A percentile compares a stretch with the other conserved stretches of the same genome.
Evolutionary conservation across 1,139 yeast genomes (phyloP).

Genomic region (Pichia sp.): DNA sequence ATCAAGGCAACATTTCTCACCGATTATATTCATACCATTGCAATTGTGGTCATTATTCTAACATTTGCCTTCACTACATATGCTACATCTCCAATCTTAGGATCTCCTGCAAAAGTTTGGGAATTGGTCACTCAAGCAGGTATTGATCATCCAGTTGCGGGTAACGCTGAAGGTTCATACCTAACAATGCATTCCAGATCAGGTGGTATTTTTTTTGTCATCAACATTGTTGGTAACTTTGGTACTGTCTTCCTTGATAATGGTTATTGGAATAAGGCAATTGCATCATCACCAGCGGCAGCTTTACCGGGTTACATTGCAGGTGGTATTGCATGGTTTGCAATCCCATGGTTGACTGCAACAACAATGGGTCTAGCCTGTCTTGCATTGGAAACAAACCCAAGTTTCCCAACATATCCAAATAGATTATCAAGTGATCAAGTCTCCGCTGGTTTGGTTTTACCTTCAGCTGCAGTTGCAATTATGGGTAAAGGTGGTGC

Average conservation of each 20-base stretch:
- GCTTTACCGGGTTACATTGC: conserved; percentile 33
- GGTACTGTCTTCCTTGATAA: conserved; percentile 24
- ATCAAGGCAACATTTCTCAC: conserved; percentile 36
- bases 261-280: conserved; percentile 28
- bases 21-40: conserved; percentile 26
- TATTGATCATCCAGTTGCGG: conserved; percentile 31
- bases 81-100: conserved; percentile 35
- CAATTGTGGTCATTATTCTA: conserved; percentile 22
- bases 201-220: conserved; percentile 25
- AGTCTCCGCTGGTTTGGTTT: conserved; percentile 34
- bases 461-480: conserved; percentile 37
- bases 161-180: conserved; percentile 40
- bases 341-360: conserved; percentile 37
- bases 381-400: conserved; percentile 28
- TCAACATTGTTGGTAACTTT: conserved; percentile 21
- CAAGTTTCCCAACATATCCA: conserved; percentile 28
- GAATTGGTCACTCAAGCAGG: conserved; percentile 34
- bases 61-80: conserved; percentile 36
- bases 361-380: conserved; percentile 35
- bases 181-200: conserved; percentile 41
- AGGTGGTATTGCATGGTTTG: conserved; percentile 41
- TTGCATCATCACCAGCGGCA: conserved; percentile 33
- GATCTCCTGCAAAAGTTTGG: conserved; percentile 41
- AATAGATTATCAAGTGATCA: conserved; percentile 24
- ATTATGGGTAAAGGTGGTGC: conserved; percentile 40